Evolutionary conservation across 1,139 yeast genomes (phyloP).

Genomic region (Suhomyces maxii): DNA sequence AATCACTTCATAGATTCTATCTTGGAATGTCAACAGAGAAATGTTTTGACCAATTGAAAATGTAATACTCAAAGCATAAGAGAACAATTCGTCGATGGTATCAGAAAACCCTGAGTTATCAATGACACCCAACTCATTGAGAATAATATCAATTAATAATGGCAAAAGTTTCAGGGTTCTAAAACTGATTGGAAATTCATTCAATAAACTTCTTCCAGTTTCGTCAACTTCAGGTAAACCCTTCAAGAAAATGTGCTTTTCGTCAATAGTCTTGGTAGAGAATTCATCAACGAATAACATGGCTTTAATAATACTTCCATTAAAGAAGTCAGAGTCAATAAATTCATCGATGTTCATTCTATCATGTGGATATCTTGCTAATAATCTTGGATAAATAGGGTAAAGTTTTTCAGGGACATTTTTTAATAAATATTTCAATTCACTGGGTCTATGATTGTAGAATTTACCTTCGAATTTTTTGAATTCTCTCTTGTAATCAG

Average conservation of each 20-base stretch:
- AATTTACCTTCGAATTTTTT: constrained; percentile 40
- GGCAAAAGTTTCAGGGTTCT: constrained; percentile 76
- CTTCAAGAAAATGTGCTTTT: constrained; percentile 66
- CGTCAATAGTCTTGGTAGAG: constrained; percentile 69
- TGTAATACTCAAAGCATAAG: constrained; percentile 56
- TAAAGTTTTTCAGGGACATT: constrained; percentile 37
- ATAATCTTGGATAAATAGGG: constrained; percentile 33
- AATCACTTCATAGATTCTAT: constrained; percentile 50
- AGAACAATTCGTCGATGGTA: constrained; percentile 42
- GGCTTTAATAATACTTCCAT: constrained; percentile 81
- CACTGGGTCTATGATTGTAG: constrained; percentile 45
- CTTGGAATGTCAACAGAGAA: constrained; percentile 77
- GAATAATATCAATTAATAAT: constrained; percentile 51
- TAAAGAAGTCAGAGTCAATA: constrained; percentile 58
- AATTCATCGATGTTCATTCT: constrained; percentile 52
- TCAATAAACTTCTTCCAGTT: constrained; percentile 41
- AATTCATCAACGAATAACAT: constrained; percentile 83
- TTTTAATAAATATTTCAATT: constrained; percentile 50
- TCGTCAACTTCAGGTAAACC: constrained; percentile 48
- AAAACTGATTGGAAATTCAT: constrained; percentile 70
- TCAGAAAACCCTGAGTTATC: constrained; percentile 13
- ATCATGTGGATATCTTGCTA: constrained; percentile 46
- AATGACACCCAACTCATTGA: constrained; percentile 33
- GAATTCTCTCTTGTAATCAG: constrained; percentile 51
- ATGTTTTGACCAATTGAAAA: constrained; percentile 64